Base-by-base conservation (phyloP, 768 basidiomycete species). In the Mycena pura region DNA sequence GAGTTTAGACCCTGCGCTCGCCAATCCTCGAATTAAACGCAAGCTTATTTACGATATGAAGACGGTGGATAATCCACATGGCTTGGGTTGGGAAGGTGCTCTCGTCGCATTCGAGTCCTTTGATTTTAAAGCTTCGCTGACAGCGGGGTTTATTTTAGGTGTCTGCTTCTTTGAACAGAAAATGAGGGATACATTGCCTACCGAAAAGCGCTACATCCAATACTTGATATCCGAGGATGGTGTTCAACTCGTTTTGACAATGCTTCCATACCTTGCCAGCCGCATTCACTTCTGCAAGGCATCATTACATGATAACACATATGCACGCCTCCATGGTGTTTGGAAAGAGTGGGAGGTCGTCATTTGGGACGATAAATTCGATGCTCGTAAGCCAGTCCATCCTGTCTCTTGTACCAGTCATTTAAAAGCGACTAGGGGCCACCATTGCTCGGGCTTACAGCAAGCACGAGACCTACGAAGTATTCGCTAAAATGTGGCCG, bases 291-390 rank as follows among this genome's bases (percentile, higher is more conserved):
- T 15, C 7, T 19, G 40, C 17, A 59, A 62, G 10, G 31, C 34
- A 2, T 62, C 67, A 0, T 39, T 68, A 2, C 61, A 68, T 53
- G 67, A 68, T 31, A 66, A 66, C 44, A 69, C 64, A 1, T 69
- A 68, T 25, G 44, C 48, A 14, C 57, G 67, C 1, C 24, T 58
- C 4, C 57, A 65, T 39, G 60, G 64, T 19, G 25, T 36, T 25
- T 67, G 68, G 65, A 69, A 69, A 34, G 68, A 67, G 39, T 69
- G 68, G 68, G 68, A 69, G 44, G 63, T 69, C 21, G 63, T 67
- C n/a, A 52, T 68, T 27, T 68, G 66, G 66, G 53, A 68, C 44
- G 36, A 53, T 29, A 54, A 53, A 5, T 29, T 67, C 11, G 53
- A 70, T 43, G 45, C 46, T 15, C 61, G 62, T 68, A 58, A 15